These are phyloP conservation scores for Thermomyces lanuginosus DNA, from an alignment of 2,329 filamentous ascomycete genomes.

Conservation along the genomic window DNA sequence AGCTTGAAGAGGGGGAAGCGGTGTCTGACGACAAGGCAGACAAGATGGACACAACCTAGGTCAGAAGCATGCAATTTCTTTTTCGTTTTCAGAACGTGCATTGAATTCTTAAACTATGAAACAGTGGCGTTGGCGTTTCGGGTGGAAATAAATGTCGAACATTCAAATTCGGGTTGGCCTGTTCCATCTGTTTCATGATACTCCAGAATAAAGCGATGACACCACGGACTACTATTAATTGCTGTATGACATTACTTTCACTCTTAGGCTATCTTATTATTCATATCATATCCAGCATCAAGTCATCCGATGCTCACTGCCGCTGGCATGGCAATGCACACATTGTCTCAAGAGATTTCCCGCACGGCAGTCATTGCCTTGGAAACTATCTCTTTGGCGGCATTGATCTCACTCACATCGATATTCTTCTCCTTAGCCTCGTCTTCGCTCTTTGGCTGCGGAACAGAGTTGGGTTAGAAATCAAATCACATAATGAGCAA, in stretches of 20 bases:
- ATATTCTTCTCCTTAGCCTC: constrained; percentile 23
- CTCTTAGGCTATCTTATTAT: too few relatives aligned
- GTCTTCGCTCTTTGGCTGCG: constrained; percentile 18
- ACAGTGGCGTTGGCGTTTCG: constrained; percentile 5
- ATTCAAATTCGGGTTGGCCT: too few relatives aligned
- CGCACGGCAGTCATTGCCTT: constrained; percentile 23
- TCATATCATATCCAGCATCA: constrained; percentile 1
- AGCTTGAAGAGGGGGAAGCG: constrained; percentile 35
- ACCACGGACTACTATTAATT: too few relatives aligned
- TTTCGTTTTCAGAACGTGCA: too few relatives aligned
- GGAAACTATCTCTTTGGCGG: constrained; percentile 27
- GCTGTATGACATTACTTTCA: constrained; percentile 4
- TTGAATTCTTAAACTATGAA: too few relatives aligned
- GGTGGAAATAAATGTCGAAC: too few relatives aligned
- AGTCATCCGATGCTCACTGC: too few relatives aligned
- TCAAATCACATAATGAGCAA: background rate
- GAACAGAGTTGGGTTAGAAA: constrained; percentile 1
- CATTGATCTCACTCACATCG: constrained; percentile 26
- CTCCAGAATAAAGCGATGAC: too few relatives aligned
- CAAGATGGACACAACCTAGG: constrained; percentile 49
- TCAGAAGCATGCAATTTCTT: background rate
- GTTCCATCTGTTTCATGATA: too few relatives aligned
- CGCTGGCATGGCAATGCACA: background rate
- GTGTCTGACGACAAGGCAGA: constrained; percentile 35
- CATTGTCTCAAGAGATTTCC: constrained; percentile 19